A percentile compares a stretch with the other conserved stretches of the same genome.
phyloP scores from a whole-genome alignment of 192 early-diverging fungal genomes.

The Backusella tarrabulga region DNA sequence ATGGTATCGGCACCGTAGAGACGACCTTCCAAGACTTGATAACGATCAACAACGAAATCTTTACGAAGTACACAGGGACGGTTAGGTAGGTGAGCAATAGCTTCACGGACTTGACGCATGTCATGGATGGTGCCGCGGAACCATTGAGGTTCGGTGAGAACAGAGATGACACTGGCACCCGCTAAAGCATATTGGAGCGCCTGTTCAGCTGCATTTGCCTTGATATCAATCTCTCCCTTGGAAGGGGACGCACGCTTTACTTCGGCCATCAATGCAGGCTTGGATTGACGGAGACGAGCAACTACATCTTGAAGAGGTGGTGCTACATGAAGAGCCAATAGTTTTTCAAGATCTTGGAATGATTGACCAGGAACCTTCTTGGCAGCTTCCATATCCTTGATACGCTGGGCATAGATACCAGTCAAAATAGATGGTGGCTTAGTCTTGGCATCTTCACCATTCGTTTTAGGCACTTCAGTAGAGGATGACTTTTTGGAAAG shows the following conservation, averaged over 20 bases:
- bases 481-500: conserved; percentile 24
- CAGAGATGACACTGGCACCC: conserved; percentile 92
- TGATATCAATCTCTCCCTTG: conserved; percentile 87
- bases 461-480: not conserved
- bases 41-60: conserved; percentile 95
- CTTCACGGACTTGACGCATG: conserved; percentile 81
- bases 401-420: conserved; percentile 79
- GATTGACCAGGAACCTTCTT: conserved; percentile 73
- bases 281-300: conserved; percentile 57
- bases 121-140: conserved; percentile 96
- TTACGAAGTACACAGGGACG: conserved; percentile 95
- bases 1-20: conserved; percentile 94
- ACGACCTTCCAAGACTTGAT: conserved; percentile 96
- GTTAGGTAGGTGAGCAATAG: conserved; percentile 58
- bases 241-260: conserved; percentile 97
- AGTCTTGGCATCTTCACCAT: conserved; percentile 36
- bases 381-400: conserved; percentile 73
- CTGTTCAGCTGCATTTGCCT: conserved; percentile 85
- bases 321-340: conserved; percentile 69
- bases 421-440: conserved; percentile 68
- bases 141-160: conserved; percentile 98
- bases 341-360: conserved; percentile 61
- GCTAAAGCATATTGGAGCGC: conserved; percentile 84
- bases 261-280: conserved; percentile 90
- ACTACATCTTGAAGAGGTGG: conserved; percentile 81